These are phyloP conservation scores for Penicillium argentinense DNA, from an alignment of 495 filamentous ascomycete species.

Conservation along the genomic window DNA sequence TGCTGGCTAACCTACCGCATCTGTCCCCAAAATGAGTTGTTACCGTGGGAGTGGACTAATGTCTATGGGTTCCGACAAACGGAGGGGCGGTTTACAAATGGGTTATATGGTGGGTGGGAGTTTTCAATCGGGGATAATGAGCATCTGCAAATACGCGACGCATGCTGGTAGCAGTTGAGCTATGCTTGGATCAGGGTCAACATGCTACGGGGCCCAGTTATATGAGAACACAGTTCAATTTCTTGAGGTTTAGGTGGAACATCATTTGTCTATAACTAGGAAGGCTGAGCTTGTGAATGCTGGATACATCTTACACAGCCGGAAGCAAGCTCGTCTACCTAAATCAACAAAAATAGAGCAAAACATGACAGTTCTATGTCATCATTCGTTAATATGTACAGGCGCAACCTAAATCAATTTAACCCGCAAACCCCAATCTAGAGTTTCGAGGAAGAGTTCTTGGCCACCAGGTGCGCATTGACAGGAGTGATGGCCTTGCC, in stretches of 20 bases:
- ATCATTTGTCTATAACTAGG: no score
- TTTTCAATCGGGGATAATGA: slow-evolving; percentile 1
- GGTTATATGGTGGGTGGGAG: slow-evolving; percentile 1
- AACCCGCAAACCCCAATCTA: neutral
- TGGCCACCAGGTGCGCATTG: slow-evolving; percentile 54
- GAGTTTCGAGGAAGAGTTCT: slow-evolving; percentile 19
- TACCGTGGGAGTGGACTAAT: neutral
- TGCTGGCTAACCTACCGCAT: slow-evolving; percentile 1
- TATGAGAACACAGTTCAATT: no score
- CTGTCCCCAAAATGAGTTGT: neutral
- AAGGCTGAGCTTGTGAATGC: no score
- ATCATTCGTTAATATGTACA: neutral
- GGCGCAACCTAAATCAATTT: no score
- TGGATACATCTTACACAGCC: no score
- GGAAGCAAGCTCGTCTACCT: no score
- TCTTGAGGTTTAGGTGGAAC: no score
- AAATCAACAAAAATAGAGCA: no score
- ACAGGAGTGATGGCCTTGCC: slow-evolving; percentile 62
- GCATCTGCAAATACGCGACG: slow-evolving; percentile 6
- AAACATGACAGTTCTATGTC: neutral
- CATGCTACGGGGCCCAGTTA: no score
- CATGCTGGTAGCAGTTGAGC: no score
- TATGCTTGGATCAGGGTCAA: no score
- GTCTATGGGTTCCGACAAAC: neutral
- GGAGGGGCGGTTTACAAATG: neutral